Evolutionary conservation across 192 early-diverging fungal genomes (phyloP), one percentile per base, ranked within the genome.

Genomic region (Backusella morwellensis): DNA sequence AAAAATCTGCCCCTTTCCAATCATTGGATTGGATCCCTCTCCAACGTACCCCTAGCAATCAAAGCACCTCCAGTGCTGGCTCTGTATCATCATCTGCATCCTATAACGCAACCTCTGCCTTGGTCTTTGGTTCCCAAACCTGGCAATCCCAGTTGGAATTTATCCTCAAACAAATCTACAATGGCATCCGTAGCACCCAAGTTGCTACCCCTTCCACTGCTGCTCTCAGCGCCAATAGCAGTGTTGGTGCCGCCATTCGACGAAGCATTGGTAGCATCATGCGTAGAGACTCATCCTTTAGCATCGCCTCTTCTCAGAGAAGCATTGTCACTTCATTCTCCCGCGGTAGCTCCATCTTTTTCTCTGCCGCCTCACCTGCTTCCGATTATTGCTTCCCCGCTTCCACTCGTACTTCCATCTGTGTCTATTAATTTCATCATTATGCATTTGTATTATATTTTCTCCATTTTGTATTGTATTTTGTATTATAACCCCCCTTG

Each of bases 1-100:
- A 42, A 36, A 67, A 54, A n/a, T 74, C 41, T 14, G 72, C 50
- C 38, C 15, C 42, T 21, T 38, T 38, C 32, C 32, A 36, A 29
- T 35, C 59, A 26, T 19, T 36, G 17, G 66, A 66, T 23, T 36
- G 42, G 38, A 35, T 32, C 29, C 11, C 26, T 14, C 47, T 80
- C 36, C 68, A 72, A 35, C 78, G 78, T 14, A 63, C 69, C 2
- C 59, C 74, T 21, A 80, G 78, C 56, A 38, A 26, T 36, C 21
- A 29, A 2, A 66, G 68, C 40, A 40, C 44, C 0, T 34, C 67
- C 11, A 34, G 44, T 59, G 17, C 67, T 6, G 19, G 11, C 17
- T 68, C 66, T 68, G 6, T 4, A 6, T 17, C 34, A 6, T 68
- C 67, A n/a, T 34, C 34, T 7, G 17, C 35, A 14, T 36, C 67